phyloP scores from a whole-genome alignment of 2,329 filamentous ascomycete genomes.

The Neofusicoccum ribis region DNA sequence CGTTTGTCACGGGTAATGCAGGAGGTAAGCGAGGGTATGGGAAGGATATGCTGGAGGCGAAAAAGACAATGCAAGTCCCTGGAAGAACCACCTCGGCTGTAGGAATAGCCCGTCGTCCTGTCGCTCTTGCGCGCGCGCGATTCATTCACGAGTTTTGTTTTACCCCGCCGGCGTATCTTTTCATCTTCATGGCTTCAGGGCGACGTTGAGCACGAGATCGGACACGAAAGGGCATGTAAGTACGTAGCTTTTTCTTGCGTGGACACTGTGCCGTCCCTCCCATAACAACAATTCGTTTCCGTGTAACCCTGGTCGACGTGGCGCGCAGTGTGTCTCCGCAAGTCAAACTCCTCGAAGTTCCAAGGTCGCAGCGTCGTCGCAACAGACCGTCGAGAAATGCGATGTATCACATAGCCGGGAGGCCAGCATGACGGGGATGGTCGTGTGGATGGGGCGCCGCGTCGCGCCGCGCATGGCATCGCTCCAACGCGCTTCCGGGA shows the following conservation, averaged over 20 bases:
- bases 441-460: neutral
- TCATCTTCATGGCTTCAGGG: neutral
- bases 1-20: conserved; percentile 10
- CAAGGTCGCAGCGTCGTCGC: neutral
- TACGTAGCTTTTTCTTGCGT: conserved; percentile 6
- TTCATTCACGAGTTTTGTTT: neutral
- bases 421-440: neutral
- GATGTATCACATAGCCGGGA: conserved; percentile 17
- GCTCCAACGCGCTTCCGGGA: conserved; percentile 3
- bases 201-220: neutral
- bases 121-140: conserved; percentile 4
- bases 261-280: neutral
- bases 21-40: conserved; percentile 1
- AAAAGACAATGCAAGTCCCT: conserved; percentile 14
- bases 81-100: conserved; percentile 2
- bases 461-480: neutral
- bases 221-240: conserved; percentile 4
- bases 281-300: neutral
- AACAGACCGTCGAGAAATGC: neutral
- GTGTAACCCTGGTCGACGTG: conserved; percentile 12
- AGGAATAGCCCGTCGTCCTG: conserved; percentile 1
- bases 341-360: neutral
- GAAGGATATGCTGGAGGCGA: conserved; percentile 5
- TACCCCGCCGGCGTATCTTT: neutral
- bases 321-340: neutral